Percentiles rank a stretch among this genome's conserved stretches.
These are phyloP conservation scores for Zanthoxylum bungeanum DNA, from an alignment of 345 rosid genomes.

Conservation along the genomic window DNA sequence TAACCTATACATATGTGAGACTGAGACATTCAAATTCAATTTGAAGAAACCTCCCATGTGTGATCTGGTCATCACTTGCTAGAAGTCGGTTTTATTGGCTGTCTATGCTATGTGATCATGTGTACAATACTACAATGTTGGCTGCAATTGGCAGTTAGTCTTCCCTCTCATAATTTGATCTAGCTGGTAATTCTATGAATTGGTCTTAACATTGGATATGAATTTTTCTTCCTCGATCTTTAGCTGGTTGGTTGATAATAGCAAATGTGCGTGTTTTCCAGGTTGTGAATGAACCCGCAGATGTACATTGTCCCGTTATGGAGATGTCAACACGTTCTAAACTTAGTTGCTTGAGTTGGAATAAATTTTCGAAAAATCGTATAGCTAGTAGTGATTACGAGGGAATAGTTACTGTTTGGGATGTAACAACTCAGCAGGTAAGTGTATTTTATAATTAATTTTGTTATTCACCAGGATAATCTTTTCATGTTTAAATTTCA, in stretches of 20 bases:
- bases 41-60: not conserved
- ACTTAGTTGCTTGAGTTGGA: slow-evolving; percentile 99
- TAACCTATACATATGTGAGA: not conserved
- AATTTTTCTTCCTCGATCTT: not conserved
- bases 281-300: slow-evolving; percentile 82
- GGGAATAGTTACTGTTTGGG: slow-evolving; percentile 99
- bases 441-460: not conserved
- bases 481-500: not conserved
- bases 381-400: slow-evolving; percentile 99
- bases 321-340: slow-evolving; percentile 97
- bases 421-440: slow-evolving; percentile 93
- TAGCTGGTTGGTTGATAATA: slow-evolving; percentile 3
- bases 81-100: not conserved
- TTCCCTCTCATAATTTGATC: slow-evolving; percentile 4
- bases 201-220: not conserved
- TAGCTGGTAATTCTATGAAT: not conserved
- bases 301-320: slow-evolving; percentile 81
- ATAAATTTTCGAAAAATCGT: slow-evolving; percentile 82
- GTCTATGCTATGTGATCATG: too few relatives aligned
- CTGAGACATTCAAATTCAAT: too few relatives aligned
- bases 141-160: too few relatives aligned
- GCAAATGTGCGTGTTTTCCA: slow-evolving; percentile 28
- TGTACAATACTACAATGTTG: too few relatives aligned
- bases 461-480: not conserved
- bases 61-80: not conserved